These are phyloP conservation scores for Liriodendron chinense DNA, from an alignment of 164 flowering plant genomes.

Conservation along the genomic window DNA sequence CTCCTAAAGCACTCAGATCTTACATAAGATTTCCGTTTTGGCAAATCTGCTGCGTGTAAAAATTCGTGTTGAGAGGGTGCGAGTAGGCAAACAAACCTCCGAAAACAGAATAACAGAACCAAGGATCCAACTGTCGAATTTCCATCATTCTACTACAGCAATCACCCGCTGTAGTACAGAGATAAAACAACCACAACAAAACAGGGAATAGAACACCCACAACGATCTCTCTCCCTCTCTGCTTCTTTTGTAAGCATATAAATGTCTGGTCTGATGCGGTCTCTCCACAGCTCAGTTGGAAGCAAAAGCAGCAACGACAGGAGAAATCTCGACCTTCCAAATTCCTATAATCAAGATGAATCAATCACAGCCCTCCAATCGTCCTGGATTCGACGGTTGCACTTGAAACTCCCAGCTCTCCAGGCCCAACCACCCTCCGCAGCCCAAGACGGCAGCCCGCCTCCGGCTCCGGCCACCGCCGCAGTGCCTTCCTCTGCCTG, in stretches of 20 bases:
- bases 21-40: no score
- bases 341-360: background rate
- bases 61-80: background rate
- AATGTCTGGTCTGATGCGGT: background rate
- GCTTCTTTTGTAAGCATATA: background rate
- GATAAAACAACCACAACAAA: no score
- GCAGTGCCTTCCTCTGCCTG: background rate
- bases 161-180: background rate
- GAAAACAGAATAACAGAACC: background rate
- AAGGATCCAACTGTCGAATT: background rate
- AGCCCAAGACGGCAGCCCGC: background rate
- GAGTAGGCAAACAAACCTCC: background rate
- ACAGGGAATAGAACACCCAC: no score
- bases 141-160: background rate
- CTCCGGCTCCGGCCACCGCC: background rate
- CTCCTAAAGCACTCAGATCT: no score
- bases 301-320: background rate
- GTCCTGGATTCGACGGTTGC: slow-evolving; percentile 13
- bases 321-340: background rate
- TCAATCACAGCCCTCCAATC: background rate
- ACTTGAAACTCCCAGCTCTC: background rate
- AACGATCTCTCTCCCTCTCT: background rate
- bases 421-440: background rate
- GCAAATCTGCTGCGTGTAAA: background rate
- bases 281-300: slow-evolving; percentile 13